Percentiles rank a stretch among this genome's conserved stretches.
Conservation (phyloP, 2,329 filamentous ascomycete species). For the Didymellaceae sp. region DNA sequence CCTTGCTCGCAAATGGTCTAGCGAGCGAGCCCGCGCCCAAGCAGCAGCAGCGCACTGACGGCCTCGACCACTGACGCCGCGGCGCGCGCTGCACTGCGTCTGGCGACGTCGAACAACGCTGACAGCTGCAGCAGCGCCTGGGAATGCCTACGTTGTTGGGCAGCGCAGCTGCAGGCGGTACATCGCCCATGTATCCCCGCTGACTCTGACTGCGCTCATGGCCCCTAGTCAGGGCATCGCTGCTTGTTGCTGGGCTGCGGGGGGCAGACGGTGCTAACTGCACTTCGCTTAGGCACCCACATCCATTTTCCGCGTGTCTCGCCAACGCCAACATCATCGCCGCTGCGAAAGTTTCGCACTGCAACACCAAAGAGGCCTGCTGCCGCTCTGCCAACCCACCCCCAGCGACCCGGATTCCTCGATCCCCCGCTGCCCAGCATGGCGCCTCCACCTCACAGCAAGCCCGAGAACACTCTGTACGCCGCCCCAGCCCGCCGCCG, state of each 20-base stretch:
- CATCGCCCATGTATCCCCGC: no score
- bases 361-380: conserved; percentile 18
- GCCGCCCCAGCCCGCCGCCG: conserved; percentile 16
- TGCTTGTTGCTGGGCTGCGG: conserved; percentile 1
- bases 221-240: no score
- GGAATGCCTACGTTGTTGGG: no score
- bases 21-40: neutral
- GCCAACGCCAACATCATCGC: conserved; percentile 14
- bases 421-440: conserved; percentile 58
- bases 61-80: neutral
- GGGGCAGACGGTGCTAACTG: conserved; percentile 5
- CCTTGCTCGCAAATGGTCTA: conserved; percentile 16
- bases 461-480: conserved; percentile 94
- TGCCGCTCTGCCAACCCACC: conserved; percentile 17
- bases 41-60: conserved; percentile 2
- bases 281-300: conserved; percentile 11
- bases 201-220: neutral
- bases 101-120: no score
- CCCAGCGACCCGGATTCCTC: conserved; percentile 36
- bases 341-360: conserved; percentile 27
- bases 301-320: conserved; percentile 22
- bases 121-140: no score
- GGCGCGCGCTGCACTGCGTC: conserved; percentile 1
- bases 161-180: neutral
- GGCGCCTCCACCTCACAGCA: conserved; percentile 96